These are phyloP conservation scores for Gentiana straminea DNA, from an alignment of 257 asterid species.

Conservation along the genomic window DNA sequence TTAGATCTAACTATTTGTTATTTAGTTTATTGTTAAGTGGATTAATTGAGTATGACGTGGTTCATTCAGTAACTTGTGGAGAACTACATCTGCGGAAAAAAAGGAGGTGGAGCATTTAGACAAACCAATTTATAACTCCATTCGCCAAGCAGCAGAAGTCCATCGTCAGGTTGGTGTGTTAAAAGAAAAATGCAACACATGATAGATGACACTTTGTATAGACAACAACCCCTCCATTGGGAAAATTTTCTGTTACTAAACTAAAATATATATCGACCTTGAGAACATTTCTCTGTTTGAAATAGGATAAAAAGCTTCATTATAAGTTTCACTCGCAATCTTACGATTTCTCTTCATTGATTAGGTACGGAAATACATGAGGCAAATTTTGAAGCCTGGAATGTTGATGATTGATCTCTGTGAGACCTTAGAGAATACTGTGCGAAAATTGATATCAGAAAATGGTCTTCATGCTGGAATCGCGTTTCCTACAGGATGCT, in stretches of 20 bases:
- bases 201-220: background rate
- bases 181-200: background rate
- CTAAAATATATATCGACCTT: too few relatives aligned
- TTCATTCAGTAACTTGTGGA: constrained; percentile 76
- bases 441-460: constrained; percentile 83
- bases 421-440: constrained; percentile 92
- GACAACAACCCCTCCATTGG: too few relatives aligned
- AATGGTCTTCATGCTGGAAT: constrained; percentile 99
- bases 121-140: constrained; percentile 73
- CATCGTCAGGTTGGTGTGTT: constrained; percentile 76
- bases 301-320: background rate
- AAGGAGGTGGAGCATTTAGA: constrained; percentile 89
- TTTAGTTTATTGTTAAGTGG: background rate
- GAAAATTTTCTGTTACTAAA: too few relatives aligned
- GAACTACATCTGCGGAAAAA: constrained; percentile 93
- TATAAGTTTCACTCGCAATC: background rate
- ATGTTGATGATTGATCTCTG: constrained; percentile 93
- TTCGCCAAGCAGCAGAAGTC: constrained; percentile 99
- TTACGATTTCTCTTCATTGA: constrained; percentile 4
- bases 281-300: background rate
- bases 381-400: constrained; percentile 78
- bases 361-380: constrained; percentile 84
- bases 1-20: background rate
- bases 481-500: constrained; percentile 99
- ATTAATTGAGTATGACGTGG: background rate